These are phyloP conservation scores for Diutina rugosa DNA, from an alignment of 1,139 yeast genomes.

Conservation along the genomic window DNA sequence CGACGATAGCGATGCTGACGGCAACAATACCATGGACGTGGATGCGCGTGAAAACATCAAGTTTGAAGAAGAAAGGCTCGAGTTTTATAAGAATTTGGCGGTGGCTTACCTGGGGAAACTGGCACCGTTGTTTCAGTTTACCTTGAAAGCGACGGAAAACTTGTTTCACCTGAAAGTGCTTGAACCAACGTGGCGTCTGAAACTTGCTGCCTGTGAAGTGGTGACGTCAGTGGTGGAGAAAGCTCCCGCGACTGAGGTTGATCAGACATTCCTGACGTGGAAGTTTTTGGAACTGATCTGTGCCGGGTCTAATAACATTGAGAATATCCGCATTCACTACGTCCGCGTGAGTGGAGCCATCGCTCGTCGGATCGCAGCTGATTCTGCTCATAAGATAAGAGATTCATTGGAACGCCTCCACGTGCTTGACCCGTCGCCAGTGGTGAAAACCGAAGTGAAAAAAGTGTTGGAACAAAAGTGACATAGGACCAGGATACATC, in stretches of 20 bases:
- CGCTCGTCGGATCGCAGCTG: background rate
- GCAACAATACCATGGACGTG: constrained; percentile 11
- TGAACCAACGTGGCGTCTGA: constrained; percentile 49
- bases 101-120: constrained; percentile 18
- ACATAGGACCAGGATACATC: too few relatives aligned
- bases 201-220: constrained; percentile 28
- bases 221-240: background rate
- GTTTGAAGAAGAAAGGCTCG: constrained; percentile 8
- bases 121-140: constrained; percentile 13
- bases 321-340: constrained; percentile 4
- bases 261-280: background rate
- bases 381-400: background rate
- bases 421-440: constrained; percentile 2
- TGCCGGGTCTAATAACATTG: constrained; percentile 4
- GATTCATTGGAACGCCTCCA: background rate
- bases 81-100: constrained; percentile 17
- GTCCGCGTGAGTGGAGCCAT: constrained; percentile 5
- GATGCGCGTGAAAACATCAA: constrained; percentile 3
- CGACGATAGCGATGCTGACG: constrained; percentile 13
- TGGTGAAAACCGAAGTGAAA: constrained; percentile 3
- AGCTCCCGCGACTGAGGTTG: background rate
- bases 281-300: constrained; percentile 2
- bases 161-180: constrained; percentile 11
- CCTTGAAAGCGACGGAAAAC: constrained; percentile 9
- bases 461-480: background rate